These are phyloP conservation scores for Vitellaria paradoxa DNA, from an alignment of 179 eudicot species.

Conservation along the genomic window DNA sequence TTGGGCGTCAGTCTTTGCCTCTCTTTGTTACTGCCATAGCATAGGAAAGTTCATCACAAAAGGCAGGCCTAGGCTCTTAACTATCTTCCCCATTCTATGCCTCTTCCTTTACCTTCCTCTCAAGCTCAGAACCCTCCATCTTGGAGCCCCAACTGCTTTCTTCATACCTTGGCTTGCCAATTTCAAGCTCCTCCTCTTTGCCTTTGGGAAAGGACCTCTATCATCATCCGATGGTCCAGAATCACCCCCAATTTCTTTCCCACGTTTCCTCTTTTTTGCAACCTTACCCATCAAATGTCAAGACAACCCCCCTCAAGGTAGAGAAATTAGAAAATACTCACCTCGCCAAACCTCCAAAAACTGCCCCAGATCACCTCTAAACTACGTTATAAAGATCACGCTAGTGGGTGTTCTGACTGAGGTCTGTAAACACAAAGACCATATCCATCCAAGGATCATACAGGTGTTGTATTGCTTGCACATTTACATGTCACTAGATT, in stretches of 20 bases:
- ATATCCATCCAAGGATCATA: slow-evolving; percentile 29
- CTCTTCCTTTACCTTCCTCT: slow-evolving; percentile 30
- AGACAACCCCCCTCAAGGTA: not conserved
- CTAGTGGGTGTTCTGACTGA: slow-evolving; percentile 23
- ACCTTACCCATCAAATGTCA: slow-evolving; percentile 39
- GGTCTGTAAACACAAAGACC: slow-evolving; percentile 25
- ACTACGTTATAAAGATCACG: slow-evolving; percentile 18
- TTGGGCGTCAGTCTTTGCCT: slow-evolving; percentile 16
- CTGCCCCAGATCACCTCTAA: slow-evolving; percentile 4
- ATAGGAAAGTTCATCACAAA: slow-evolving; percentile 12
- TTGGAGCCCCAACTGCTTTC: slow-evolving; percentile 25
- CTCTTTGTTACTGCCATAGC: slow-evolving; percentile 23
- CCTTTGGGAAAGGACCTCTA: slow-evolving; percentile 37
- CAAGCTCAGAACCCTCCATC: slow-evolving; percentile 17
- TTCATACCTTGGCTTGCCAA: slow-evolving; percentile 29
- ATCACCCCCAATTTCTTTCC: slow-evolving; percentile 16
- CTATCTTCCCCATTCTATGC: slow-evolving; percentile 18
- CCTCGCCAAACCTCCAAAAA: not conserved
- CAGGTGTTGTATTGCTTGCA: slow-evolving; percentile 40
- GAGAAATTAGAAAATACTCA: not conserved
- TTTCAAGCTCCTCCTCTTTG: slow-evolving; percentile 32
- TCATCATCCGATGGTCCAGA: not conserved
- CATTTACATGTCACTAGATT: slow-evolving; percentile 46
- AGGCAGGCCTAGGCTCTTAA: slow-evolving; percentile 2
- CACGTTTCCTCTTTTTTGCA: slow-evolving; percentile 26